A percentile compares a stretch with the other conserved stretches of the same genome.
Conservation (phyloP, 345 rosid genomes). For the Excoecaria cochinchinensis region DNA sequence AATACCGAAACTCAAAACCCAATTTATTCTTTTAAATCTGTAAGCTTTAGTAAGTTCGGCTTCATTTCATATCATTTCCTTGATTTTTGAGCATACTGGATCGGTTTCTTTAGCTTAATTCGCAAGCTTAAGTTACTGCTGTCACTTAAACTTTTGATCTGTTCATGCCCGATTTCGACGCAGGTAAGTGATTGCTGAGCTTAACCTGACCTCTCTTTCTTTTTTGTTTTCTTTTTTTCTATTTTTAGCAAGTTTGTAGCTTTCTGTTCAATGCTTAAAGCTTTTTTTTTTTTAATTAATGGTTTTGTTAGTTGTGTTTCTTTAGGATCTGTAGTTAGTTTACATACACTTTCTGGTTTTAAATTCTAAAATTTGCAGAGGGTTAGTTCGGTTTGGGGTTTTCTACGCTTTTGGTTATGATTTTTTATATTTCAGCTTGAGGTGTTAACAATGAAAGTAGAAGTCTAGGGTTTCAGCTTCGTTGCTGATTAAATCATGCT, state of each 20-base stretch:
- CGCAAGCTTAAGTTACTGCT: slow-evolving; percentile 8
- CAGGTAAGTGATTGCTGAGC: slow-evolving; percentile 18
- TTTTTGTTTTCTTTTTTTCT: too few species aligned
- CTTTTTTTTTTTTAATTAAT: background rate
- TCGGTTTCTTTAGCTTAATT: slow-evolving; percentile 1
- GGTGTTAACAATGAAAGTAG: background rate
- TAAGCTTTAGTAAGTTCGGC: slow-evolving; percentile 11
- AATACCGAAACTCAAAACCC: background rate
- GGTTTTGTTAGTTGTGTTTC: background rate
- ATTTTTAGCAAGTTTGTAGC: background rate
- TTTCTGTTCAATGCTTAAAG: background rate
- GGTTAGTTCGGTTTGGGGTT: background rate
- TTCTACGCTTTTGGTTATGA: background rate
- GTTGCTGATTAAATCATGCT: background rate
- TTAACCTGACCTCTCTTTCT: background rate
- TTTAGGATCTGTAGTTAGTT: background rate
- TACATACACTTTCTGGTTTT: background rate
- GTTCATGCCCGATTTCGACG: slow-evolving; percentile 11
- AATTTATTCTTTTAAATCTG: slow-evolving; percentile 14
- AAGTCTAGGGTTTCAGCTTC: slow-evolving; percentile 11
- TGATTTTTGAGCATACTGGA: background rate
- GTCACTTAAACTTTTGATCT: slow-evolving; percentile 16
- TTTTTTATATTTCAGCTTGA: background rate
- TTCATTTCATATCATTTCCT: background rate
- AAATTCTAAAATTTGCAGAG: background rate